Evolutionary conservation across 441 rosid species (phyloP).

Genomic region (Macaranga tanarius): DNA sequence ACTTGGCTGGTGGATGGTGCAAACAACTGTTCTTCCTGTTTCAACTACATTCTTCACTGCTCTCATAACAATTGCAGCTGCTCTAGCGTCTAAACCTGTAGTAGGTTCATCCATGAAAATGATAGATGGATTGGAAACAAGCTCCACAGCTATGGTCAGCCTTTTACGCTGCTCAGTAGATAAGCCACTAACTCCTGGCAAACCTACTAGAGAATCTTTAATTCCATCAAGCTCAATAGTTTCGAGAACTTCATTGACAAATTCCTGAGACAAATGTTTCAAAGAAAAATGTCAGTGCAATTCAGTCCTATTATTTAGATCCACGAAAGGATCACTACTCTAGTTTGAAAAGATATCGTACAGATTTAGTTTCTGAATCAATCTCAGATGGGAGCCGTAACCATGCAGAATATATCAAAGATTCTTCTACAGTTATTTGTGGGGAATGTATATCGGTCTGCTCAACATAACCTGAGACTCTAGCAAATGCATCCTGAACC

Average conservation of each 20-base stretch:
- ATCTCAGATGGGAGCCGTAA: conserved; percentile 49
- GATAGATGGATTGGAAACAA: conserved; percentile 70
- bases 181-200: conserved; percentile 48
- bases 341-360: conserved; percentile 24
- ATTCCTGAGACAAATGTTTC: conserved; percentile 32
- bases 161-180: conserved; percentile 70
- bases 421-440: conserved; percentile 60
- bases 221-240: conserved; percentile 52
- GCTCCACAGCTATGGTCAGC: conserved; percentile 65
- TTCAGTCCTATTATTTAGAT: neutral
- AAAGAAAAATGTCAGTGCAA: neutral
- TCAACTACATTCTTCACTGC: conserved; percentile 63
- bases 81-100: conserved; percentile 67
- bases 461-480: conserved; percentile 71
- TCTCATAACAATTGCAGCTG: conserved; percentile 74
- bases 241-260: conserved; percentile 53
- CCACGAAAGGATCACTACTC: neutral
- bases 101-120: conserved; percentile 80
- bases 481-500: conserved; percentile 53
- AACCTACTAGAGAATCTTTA: conserved; percentile 51
- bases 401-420: conserved; percentile 60
- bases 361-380: conserved; percentile 39
- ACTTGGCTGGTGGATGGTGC: conserved; percentile 77
- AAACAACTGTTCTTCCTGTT: conserved; percentile 67
- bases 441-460: conserved; percentile 68